These are phyloP conservation scores for Fusarium luffae DNA, from an alignment of 2,329 filamentous ascomycete species.

Conservation along the genomic window DNA sequence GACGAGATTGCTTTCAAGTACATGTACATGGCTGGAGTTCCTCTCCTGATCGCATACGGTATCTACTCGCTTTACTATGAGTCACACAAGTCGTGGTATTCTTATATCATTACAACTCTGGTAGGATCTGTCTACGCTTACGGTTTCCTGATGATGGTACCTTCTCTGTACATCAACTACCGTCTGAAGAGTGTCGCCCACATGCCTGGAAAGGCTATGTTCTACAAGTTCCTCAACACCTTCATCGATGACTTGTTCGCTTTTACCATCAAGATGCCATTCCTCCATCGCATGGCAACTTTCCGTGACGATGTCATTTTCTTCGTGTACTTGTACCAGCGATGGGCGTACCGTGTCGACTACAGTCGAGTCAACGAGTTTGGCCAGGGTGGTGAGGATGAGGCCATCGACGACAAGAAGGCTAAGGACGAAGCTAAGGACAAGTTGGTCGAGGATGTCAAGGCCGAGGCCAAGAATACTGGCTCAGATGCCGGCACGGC, in stretches of 20 bases:
- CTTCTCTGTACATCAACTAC: constrained; percentile 98
- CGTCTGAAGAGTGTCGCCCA: constrained; percentile 94
- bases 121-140: constrained; percentile 98
- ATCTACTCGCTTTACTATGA: constrained; percentile 93
- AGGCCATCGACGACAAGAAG: constrained; percentile 77
- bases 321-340: constrained; percentile 96
- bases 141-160: constrained; percentile 99
- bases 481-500: constrained; percentile 61
- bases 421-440: constrained; percentile 55
- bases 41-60: constrained; percentile 88
- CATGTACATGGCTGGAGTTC: constrained; percentile 91
- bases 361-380: constrained; percentile 96
- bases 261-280: constrained; percentile 99
- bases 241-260: constrained; percentile 99
- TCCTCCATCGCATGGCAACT: constrained; percentile 90
- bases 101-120: constrained; percentile 92
- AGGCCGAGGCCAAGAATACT: constrained; percentile 58
- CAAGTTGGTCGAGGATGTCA: constrained; percentile 51
- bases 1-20: constrained; percentile 98
- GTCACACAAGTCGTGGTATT: constrained; percentile 97
- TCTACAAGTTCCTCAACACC: constrained; percentile 97
- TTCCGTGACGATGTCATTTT: constrained; percentile 97
- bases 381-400: constrained; percentile 96
- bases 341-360: constrained; percentile 91
- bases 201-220: constrained; percentile 97